These are phyloP conservation scores for Globisporangium echinulatum DNA, from an alignment of 352 stramenopile species.

Conservation along the genomic window DNA sequence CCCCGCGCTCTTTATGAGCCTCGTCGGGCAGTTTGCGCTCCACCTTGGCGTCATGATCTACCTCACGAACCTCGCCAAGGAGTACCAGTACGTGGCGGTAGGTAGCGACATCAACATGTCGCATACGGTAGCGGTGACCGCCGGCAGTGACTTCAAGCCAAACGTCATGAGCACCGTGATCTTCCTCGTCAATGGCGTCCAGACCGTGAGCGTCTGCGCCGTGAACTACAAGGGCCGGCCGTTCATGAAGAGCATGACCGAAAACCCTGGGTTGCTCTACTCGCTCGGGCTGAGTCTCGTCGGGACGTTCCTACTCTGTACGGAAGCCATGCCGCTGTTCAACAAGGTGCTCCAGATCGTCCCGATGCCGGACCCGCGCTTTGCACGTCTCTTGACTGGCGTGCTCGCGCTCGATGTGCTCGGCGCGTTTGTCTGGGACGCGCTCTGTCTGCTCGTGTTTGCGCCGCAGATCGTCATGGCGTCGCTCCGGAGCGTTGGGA, in stretches of 20 bases:
- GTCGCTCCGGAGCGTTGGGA: constrained; percentile 62
- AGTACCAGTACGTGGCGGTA: constrained; percentile 31
- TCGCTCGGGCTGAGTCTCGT: constrained; percentile 83
- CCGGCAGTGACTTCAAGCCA: constrained; percentile 88
- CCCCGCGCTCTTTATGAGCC: constrained; percentile 89
- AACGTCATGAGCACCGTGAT: constrained; percentile 98
- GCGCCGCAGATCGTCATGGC: constrained; percentile 84
- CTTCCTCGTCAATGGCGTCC: constrained; percentile 95
- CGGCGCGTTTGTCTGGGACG: constrained; percentile 82
- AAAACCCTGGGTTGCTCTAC: constrained; percentile 96
- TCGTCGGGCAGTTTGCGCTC: constrained; percentile 93
- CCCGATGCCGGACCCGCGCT: constrained; percentile 84
- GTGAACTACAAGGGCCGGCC: constrained; percentile 98
- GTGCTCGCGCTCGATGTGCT: constrained; percentile 81
- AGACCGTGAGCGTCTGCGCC: constrained; percentile 96
- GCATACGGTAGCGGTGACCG: no score
- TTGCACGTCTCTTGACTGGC: constrained; percentile 73
- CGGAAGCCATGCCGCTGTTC: constrained; percentile 86
- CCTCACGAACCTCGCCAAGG: constrained; percentile 87
- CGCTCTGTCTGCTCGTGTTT: constrained; percentile 80
- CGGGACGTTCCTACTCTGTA: constrained; percentile 90
- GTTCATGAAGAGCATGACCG: constrained; percentile 97
- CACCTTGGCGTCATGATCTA: constrained; percentile 94
- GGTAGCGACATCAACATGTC: no score
- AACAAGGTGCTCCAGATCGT: constrained; percentile 92